A percentile compares a stretch with the other conserved stretches of the same genome.
Conservation (phyloP, 257 asterid genomes). For the Fraxinus americana region DNA sequence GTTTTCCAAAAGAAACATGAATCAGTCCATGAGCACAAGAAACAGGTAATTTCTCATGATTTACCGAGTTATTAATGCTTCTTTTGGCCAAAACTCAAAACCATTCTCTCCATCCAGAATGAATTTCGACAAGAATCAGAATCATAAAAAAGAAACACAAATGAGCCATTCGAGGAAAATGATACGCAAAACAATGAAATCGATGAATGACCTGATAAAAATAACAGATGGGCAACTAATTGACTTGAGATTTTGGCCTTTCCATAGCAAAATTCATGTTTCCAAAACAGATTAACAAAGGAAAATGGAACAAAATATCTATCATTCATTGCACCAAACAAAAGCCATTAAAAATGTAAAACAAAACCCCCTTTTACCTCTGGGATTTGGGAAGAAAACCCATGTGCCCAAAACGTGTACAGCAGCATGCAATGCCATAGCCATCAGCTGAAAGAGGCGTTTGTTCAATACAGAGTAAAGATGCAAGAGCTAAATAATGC, state of each 20-base stretch:
- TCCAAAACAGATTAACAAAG: neutral
- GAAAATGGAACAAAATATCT: neutral
- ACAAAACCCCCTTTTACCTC: neutral
- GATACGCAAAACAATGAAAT: too few species aligned
- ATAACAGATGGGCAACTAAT: too few species aligned
- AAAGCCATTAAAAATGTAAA: neutral
- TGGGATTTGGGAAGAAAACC: neutral
- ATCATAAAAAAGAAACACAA: too few species aligned
- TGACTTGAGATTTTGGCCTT: too few species aligned
- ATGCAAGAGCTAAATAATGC: too few species aligned
- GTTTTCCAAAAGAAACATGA: neutral
- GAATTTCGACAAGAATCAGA: too few species aligned
- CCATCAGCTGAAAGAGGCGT: neutral
- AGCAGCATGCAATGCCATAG: neutral
- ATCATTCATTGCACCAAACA: neutral
- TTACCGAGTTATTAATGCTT: neutral
- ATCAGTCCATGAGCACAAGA: neutral
- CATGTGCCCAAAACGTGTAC: neutral
- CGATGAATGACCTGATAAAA: too few species aligned
- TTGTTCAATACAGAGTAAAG: neutral
- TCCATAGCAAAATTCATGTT: neutral
- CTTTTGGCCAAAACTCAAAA: neutral
- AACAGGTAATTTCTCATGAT: neutral
- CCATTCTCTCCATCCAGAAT: neutral
- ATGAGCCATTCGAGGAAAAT: too few species aligned